phyloP scores from a whole-genome alignment of 768 basidiomycete species.

The Symmetrospora coprosmae region DNA sequence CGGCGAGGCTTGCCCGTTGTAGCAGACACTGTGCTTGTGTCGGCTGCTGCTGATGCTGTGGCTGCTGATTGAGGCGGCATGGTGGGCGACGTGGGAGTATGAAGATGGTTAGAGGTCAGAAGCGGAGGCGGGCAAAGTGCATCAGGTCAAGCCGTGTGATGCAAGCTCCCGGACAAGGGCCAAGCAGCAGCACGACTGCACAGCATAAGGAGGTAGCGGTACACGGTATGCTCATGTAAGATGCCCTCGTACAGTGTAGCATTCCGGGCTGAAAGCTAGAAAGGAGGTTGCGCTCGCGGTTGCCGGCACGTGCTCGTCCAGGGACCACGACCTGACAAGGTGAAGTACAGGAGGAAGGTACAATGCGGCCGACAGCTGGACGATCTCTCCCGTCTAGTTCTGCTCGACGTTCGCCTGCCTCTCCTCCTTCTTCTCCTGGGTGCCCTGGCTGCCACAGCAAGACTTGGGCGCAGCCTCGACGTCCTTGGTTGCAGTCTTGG shows the following conservation, averaged over 20 bases:
- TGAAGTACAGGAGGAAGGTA: neutral
- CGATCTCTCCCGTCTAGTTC: neutral
- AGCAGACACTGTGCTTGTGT: too few species aligned
- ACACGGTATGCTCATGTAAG: neutral
- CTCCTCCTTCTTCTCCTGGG: neutral
- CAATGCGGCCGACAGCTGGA: neutral
- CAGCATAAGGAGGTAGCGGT: neutral
- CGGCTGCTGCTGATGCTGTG: neutral
- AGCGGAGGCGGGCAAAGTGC: too few species aligned
- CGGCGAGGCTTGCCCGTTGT: too few species aligned
- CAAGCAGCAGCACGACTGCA: neutral
- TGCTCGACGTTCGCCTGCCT: neutral
- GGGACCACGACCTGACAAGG: too few species aligned
- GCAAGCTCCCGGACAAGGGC: too few species aligned
- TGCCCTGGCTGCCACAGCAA: neutral
- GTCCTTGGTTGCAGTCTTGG: neutral
- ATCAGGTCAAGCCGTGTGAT: too few species aligned
- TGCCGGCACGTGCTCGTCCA: neutral
- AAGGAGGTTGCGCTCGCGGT: neutral
- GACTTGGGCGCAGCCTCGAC: constrained; percentile 8
- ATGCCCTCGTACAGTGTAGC: neutral
- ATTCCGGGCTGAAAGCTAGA: neutral
- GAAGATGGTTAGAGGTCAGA: too few species aligned
- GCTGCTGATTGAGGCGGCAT: neutral
- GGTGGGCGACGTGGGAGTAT: neutral